These are phyloP conservation scores for Coemansia furcata DNA, from an alignment of 192 early-diverging fungal genomes.

Conservation along the genomic window DNA sequence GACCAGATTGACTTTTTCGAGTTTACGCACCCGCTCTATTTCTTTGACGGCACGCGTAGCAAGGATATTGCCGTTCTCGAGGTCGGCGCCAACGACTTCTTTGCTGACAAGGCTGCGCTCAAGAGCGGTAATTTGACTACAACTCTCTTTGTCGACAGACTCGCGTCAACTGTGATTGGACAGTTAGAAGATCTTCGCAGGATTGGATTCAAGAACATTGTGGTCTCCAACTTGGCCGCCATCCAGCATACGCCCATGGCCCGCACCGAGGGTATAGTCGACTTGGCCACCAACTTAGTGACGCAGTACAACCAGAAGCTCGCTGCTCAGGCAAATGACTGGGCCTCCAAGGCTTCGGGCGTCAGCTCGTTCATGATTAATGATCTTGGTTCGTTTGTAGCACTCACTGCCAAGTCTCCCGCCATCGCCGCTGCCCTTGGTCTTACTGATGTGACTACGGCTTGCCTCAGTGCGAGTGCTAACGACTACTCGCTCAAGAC, in stretches of 20 bases:
- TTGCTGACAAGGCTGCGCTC: slow-evolving; percentile 22
- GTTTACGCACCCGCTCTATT: slow-evolving; percentile 14
- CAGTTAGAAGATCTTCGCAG: slow-evolving; percentile 31
- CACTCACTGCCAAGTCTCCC: slow-evolving; percentile 19
- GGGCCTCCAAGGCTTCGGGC: slow-evolving; percentile 23
- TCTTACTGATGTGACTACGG: slow-evolving; percentile 25
- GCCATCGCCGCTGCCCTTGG: slow-evolving; percentile 23
- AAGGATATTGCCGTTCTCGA: slow-evolving; percentile 33
- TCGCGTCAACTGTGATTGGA: not conserved
- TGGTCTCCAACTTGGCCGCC: slow-evolving; percentile 28
- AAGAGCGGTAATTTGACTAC: slow-evolving; percentile 9
- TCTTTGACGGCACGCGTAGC: slow-evolving; percentile 6
- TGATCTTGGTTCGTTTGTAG: slow-evolving; percentile 38
- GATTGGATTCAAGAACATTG: slow-evolving; percentile 41
- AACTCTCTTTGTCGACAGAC: slow-evolving; percentile 18
- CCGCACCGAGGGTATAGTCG: slow-evolving; percentile 7
- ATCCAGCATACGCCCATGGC: slow-evolving; percentile 42
- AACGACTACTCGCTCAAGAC: slow-evolving; percentile 36
- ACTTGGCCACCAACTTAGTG: slow-evolving; percentile 19
- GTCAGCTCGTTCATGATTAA: slow-evolving; percentile 17
- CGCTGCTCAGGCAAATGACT: slow-evolving; percentile 12
- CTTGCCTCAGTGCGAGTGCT: slow-evolving; percentile 31
- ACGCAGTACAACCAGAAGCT: slow-evolving; percentile 22
- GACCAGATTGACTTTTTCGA: slow-evolving; percentile 39
- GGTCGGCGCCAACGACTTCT: slow-evolving; percentile 36